Evolutionary conservation across 169 alveolate genomes (phyloP).

Genomic region (Eimeria maxima): DNA sequence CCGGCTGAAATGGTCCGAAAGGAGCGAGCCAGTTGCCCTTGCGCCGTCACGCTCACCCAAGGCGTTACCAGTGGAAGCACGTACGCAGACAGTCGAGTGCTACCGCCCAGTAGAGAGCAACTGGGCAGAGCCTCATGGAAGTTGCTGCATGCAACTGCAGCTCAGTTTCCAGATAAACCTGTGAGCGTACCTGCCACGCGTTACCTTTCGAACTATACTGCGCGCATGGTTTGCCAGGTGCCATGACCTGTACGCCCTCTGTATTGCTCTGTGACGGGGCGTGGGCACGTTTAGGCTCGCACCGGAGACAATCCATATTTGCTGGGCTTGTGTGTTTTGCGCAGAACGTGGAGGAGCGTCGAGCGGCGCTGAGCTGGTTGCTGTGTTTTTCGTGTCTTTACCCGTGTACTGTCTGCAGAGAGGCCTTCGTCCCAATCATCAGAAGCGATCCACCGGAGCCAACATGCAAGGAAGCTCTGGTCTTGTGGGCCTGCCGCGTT

Average conservation of each 20-base stretch:
- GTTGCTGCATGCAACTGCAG: constrained; percentile 90
- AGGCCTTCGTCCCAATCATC: constrained; percentile 86
- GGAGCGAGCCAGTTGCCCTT: neutral
- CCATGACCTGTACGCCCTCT: neutral
- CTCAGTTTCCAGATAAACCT: constrained; percentile 90
- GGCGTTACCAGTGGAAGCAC: neutral
- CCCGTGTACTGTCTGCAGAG: constrained; percentile 92
- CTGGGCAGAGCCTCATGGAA: constrained; percentile 93
- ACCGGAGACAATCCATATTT: neutral
- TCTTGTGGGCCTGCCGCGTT: constrained; percentile 89
- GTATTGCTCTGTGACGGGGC: neutral
- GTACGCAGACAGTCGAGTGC: neutral
- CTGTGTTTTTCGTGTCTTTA: constrained; percentile 89
- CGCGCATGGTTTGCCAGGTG: neutral
- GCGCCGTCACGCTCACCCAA: neutral
- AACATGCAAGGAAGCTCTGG: constrained; percentile 79
- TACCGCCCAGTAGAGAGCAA: constrained; percentile 91
- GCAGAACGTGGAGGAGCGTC: constrained; percentile 83
- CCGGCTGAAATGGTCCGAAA: neutral
- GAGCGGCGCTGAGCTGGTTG: constrained; percentile 85
- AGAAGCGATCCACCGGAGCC: constrained; percentile 86
- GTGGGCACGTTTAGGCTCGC: neutral
- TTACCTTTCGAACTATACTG: neutral
- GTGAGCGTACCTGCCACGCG: constrained; percentile 79
- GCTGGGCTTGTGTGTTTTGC: constrained; percentile 5